Base-by-base conservation (phyloP, 1,139 yeast species). In the Fermentozyma sake region DNA sequence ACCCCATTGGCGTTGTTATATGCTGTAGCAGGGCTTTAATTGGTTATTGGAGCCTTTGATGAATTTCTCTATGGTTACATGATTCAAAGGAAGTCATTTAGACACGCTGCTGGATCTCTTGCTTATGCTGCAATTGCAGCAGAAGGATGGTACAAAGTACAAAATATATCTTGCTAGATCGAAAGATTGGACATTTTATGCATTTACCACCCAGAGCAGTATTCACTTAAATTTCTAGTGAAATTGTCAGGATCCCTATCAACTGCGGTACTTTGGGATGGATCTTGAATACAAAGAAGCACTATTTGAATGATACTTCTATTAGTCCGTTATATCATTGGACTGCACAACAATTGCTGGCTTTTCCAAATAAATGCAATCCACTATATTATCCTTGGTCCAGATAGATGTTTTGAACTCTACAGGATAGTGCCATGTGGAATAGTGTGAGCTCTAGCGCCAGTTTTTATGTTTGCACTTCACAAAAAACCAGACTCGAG, bases 81-180 rank as follows among this genome's bases (percentile, higher is more conserved):
- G 57, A 57, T 63, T 4, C 65, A 68, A 35, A 35, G 44, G 12
- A 24, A 30, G 11, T 24, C 37, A 2, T 29, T 41, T 14, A 40
- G 41, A 17, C 73, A 68, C 32, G 74, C 73, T 1, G 70, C 62
- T 3, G 66, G 71, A 11, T 72, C 70, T 2, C 48, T 65, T 2
- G 55, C 64, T 6, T 68, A 64, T 38, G 69, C 73, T 7, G 61
- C 72, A 3, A 51, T 70, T 12, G 69, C 72, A 1, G 74, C 74
- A 3, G 66, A 68, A 37, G 69, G 73, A 1, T 68, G 73, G 72
- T 68, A 68, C 36, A 45, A 73, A 30, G 71, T 73, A 0, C 74
- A 68, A n/a, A n/a, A 38, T 65, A 52, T 34, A 63, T 64, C 38
- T 48, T 68, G 16, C 71, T 67, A 37, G 64, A 63, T 44, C 60